Base-by-base conservation (phyloP, 345 rosid species). In the Eutrema yunnanense region DNA sequence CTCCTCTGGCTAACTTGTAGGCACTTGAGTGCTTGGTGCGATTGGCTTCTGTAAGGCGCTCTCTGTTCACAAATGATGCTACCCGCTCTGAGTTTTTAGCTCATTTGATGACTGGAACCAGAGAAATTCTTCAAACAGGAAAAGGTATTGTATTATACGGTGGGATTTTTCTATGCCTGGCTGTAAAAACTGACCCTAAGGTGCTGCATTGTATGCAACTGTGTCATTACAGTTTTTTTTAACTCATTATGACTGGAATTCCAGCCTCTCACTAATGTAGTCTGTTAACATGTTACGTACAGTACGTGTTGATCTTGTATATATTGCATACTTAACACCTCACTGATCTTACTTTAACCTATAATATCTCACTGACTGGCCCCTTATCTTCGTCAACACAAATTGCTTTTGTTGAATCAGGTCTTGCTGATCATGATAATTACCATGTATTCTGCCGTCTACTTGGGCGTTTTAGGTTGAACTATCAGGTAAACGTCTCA, bases 361-460 rank as follows among this genome's bases (percentile, higher is more conserved):
- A 27, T 58, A 9, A 26, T 52, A 62, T 69, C 40, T 69, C 60
- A 9, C 59, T 49, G 51, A 41, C 41, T 5, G 5, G 49, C 73
- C 32, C 22, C 62, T 12, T 71, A 62, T 36, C 41, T 49, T 82
- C 64, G 43, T 44, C 55, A 49, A 64, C 16, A 42, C 56, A 33
- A 50, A 65, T 77, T 65, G 13, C 56, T 73, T 73, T 66, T 61
- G 48, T 43, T 44, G 58, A 33, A 71, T 78, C 80, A 96, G 99
- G 99, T 77, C 99, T 96, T 82, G 91, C 96, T 74, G 99, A 96
- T 87, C 99, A 96, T 84, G 99, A 96, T 77, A 96, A 92, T 80
- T 96, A 96, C 80, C 99, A 96, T 82, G 99, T 87, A 74, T 96
- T 82, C 75, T 96, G 99, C 80, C 98, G 98, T 69, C 97, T 96